Base-by-base conservation (phyloP, 257 asterid genomes). In the Nicotiana obtusifolia region DNA sequence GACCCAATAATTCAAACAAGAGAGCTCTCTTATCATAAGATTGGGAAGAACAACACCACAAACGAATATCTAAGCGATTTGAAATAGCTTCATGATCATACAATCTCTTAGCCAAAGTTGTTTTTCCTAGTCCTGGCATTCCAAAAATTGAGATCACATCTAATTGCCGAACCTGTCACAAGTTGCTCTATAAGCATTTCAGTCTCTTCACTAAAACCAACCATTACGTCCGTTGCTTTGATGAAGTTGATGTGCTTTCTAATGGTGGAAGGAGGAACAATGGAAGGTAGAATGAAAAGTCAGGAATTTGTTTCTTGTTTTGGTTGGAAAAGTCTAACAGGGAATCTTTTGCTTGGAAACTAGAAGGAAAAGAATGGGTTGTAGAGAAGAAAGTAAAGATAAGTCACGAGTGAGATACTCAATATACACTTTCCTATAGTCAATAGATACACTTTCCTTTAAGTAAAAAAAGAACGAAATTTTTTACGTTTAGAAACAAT, bases 21-120 rank as follows among this genome's bases (percentile, higher is more conserved):
- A 67, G 49, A 33, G 37, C 5, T 31, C 76, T 41, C 10, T 31
- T 67, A 67, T 31, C 24, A 67, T 31, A 67, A 14, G 37, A 41
- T 67, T 67, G 76, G 47, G 76, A 67, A 67, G 47, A 28, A 67
- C 76, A 67, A 67, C 76, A 67, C 76, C 76, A 67, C 49, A 41
- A 33, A n/a, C 22, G 76, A 67, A 30, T 19, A 66, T 66, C 76
- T 0, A 66, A 66, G 14, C 20, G 41, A 7, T 66, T 30, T 3
- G 22, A 5, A 41, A 66, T 66, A 5, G 47, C 13, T 33, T 66
- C 20, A 41, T 66, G 37, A 30, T 5, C 44, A n/a, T 66, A 66
- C 19, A 66, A 16, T 66, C 5, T 66, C 49, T 66, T 66, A 41
- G 76, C 76, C 49, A 66, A 37, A 66, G 76, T 66, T 66, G 76